phyloP scores from a whole-genome alignment of 2,329 filamentous ascomycete species.

The Aureobasidium sp. region DNA sequence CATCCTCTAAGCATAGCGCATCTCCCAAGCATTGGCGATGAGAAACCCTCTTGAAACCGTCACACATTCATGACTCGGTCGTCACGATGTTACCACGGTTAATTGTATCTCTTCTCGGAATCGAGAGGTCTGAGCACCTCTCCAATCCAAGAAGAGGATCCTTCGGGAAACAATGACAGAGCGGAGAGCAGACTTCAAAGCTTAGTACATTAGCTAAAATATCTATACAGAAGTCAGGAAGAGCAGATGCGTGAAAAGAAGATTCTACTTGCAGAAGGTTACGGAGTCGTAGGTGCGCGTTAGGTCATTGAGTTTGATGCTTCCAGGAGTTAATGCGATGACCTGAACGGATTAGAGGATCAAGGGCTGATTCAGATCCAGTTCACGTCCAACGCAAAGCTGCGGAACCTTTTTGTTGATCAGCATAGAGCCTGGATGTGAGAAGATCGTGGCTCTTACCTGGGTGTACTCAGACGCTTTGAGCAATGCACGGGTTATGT shows the following conservation, averaged over 20 bases:
- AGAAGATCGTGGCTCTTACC: background rate
- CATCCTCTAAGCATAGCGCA: background rate
- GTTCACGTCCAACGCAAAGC: conserved; percentile 35
- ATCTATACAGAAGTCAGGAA: too few relatives aligned
- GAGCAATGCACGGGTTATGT: conserved; percentile 24
- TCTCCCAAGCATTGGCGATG: background rate
- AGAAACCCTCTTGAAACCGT: background rate
- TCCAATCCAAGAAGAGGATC: background rate
- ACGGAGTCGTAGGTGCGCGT: background rate
- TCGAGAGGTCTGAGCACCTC: background rate
- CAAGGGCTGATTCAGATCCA: conserved; percentile 32
- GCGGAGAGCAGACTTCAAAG: background rate
- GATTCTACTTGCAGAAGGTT: background rate
- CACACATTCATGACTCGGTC: too few relatives aligned
- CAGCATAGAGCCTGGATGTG: background rate
- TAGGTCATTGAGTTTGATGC: background rate
- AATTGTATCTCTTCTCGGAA: background rate
- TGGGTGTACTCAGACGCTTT: conserved; percentile 26
- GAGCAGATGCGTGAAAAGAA: background rate
- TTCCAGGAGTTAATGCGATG: background rate
- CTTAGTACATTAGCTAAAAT: background rate
- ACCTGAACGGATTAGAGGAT: background rate
- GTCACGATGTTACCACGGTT: too few relatives aligned
- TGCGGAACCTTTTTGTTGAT: conserved; percentile 35
- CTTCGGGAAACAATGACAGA: background rate